A percentile compares a stretch with the other conserved stretches of the same genome.
Conservation (phyloP, 805 yeast species). For the Candida michaelii region DNA sequence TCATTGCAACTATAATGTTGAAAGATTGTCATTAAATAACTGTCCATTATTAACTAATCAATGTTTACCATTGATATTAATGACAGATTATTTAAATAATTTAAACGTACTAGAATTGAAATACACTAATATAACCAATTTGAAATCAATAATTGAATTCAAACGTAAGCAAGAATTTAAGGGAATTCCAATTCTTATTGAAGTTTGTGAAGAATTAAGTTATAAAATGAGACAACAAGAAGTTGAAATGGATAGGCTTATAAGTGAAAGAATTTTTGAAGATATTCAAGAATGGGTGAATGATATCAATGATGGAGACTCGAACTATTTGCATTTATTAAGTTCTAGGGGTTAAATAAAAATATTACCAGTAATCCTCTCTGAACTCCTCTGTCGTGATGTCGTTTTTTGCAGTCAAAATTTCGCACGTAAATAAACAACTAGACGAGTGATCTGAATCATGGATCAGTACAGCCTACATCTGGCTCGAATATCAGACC, state of each 20-base stretch:
- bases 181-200: conserved; percentile 60
- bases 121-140: conserved; percentile 57
- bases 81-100: conserved; percentile 50
- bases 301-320: conserved; percentile 41
- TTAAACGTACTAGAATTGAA: conserved; percentile 78
- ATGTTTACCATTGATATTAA: conserved; percentile 52
- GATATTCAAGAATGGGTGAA: conserved; percentile 70
- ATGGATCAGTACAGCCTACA: conserved; percentile 1
- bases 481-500: background rate
- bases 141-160: conserved; percentile 67
- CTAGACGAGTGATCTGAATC: conserved; percentile 3
- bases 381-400: no score
- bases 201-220: conserved; percentile 74
- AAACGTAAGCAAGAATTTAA: conserved; percentile 50
- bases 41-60: conserved; percentile 61
- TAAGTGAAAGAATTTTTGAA: conserved; percentile 54
- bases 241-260: conserved; percentile 51
- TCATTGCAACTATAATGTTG: conserved; percentile 46
- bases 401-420: conserved; percentile 1
- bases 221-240: conserved; percentile 61
- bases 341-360: conserved; percentile 4
- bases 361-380: background rate
- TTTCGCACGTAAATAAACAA: conserved; percentile 6
- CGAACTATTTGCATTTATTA: conserved; percentile 7
- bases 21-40: conserved; percentile 72